Evolutionary conservation across 169 alveolate genomes (phyloP).

Genomic region (Sarcocystis neurona): DNA sequence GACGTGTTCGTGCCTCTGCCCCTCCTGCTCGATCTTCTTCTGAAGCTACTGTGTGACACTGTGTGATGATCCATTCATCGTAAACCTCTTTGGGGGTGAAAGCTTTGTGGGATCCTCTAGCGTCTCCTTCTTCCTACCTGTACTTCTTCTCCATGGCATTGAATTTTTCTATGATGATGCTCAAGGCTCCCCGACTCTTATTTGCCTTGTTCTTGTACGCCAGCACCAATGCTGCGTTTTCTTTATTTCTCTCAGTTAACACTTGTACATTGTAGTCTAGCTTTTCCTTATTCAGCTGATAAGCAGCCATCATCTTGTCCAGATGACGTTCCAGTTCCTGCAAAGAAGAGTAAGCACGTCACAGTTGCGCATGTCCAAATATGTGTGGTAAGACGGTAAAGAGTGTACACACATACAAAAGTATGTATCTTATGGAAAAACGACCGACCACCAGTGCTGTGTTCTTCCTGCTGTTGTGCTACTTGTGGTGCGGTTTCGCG

Average conservation of each 20-base stretch:
- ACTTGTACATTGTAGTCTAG: constrained; percentile 70
- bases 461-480: no score
- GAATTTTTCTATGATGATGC: not conserved
- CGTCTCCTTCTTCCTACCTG: not conserved
- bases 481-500: no score
- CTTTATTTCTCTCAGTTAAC: constrained; percentile 66
- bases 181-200: constrained; percentile 55
- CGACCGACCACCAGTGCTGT: no score
- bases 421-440: no score
- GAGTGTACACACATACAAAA: not conserved
- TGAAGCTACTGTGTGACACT: no score
- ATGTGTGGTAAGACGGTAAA: not conserved
- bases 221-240: constrained; percentile 61
- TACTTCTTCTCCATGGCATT: constrained; percentile 35
- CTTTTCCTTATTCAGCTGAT: constrained; percentile 66
- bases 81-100: no score
- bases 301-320: constrained; percentile 70
- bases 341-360: not conserved
- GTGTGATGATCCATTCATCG: no score
- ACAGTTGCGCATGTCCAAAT: not conserved
- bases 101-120: not conserved
- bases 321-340: constrained; percentile 71
- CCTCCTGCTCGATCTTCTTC: no score
- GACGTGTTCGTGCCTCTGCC: no score
- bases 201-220: constrained; percentile 62